phyloP scores from a whole-genome alignment of 257 asterid genomes.

The Solanum peruvianum region DNA sequence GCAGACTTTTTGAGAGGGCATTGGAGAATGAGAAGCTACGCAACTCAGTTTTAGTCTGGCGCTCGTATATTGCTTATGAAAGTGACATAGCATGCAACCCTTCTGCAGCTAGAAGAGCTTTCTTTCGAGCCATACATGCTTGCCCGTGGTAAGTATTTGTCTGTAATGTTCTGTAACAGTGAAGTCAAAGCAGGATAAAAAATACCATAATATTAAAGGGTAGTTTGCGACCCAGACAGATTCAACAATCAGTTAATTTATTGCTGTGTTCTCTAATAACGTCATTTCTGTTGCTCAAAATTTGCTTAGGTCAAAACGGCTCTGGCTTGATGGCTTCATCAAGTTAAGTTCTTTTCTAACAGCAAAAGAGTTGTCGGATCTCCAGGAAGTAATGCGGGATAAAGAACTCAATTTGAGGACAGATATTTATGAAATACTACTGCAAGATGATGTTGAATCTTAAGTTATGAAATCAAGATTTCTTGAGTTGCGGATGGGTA shows the following conservation, averaged over 20 bases:
- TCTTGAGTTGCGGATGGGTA: not conserved
- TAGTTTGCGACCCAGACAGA: not conserved
- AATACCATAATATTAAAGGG: not conserved
- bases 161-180: not conserved
- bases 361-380: conserved; percentile 87
- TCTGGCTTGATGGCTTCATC: conserved; percentile 89
- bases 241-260: not conserved
- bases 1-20: conserved; percentile 81
- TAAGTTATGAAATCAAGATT: not conserved
- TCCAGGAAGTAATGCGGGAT: conserved; percentile 96
- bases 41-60: conserved; percentile 74
- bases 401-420: conserved; percentile 93
- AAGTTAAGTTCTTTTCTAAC: conserved; percentile 46
- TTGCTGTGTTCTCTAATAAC: not conserved
- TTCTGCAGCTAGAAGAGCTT: conserved; percentile 73
- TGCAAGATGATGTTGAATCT: conserved; percentile 70
- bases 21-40: conserved; percentile 56
- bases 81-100: conserved; percentile 33
- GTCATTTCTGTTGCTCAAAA: not conserved
- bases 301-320: conserved; percentile 66
- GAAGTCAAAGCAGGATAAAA: not conserved
- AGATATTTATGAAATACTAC: conserved; percentile 83
- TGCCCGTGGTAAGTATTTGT: conserved; percentile 76
- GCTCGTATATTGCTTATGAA: conserved; percentile 70
- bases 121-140: conserved; percentile 90